Evolutionary conservation across 1,284 basidiomycete genomes (phyloP), one percentile per base, ranked within the genome.

Genomic region (Cryptococcus hybrid): DNA sequence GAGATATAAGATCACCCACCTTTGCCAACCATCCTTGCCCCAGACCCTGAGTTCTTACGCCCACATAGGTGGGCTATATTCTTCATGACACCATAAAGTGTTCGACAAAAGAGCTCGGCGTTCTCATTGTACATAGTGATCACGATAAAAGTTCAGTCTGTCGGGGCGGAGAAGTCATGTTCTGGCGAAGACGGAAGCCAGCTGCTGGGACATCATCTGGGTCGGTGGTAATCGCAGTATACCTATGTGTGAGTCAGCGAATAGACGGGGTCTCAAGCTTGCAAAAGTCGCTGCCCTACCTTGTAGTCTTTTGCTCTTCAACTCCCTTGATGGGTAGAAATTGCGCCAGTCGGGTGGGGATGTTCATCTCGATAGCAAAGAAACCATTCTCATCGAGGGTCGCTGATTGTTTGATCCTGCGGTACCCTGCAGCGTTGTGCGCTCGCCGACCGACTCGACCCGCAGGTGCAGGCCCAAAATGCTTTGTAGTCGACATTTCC

Each of bases 101-200:
- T 99, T 48, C 95, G 83, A 73, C 92, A 92, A 75, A 99, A 95
- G 9, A 98, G 80, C 30, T 91, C 80, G 67, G 98, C 95, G 73
- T 98, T 88, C 80, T 98, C 96, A 65, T 94, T 95, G 76, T 89
- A 96, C 91, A 98, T 93, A 18, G 95, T 98, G 71, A 98, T 89
- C 61, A 90, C 89, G 75, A 96, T 88, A 79, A 96, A 49, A 99
- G 76, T 71, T 99, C 96, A 1, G 93, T 99, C 61, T 87, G 84
- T 45, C 94, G 82, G 5, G 75, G 73, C 1, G 75, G 73, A 42
- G 85, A 84, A 66, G 81, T 85, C 67, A 88, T 83, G 66, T 89
- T 89, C 70, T 97, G 94, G 47, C 95, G 84, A 37, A 99, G 82
- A 55, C 88, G 88, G 70, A 92, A 92, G 6, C 88, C 86, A 46